Base-by-base conservation (phyloP, 106 monocot genomes). In the Platanthera zijinensis region DNA sequence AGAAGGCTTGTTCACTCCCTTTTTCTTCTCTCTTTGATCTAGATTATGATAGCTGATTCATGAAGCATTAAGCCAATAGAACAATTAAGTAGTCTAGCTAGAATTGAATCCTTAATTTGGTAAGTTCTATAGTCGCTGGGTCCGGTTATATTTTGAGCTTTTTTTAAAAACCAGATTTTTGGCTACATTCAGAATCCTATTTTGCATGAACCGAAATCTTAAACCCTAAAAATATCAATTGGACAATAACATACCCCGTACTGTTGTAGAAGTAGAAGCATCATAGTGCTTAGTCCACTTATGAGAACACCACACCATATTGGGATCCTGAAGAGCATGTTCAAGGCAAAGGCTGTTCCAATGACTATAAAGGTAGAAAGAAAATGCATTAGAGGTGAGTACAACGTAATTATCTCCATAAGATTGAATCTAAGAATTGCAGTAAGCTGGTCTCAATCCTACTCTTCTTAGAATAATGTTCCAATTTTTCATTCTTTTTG, bases 341-440 rank as follows among this genome's bases (percentile, higher is more conserved):
- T 90, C 81, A 93, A 78, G 72, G 96, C 96, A 90, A 96, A 96
- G 21, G 96, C 96, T 62, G 93, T 96, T 50, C 96, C 96, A 71
- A 96, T 96, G 21, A 96, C 96, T 96, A 84, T 54, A 82, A 79
- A 79, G 18, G 53, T 61, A 69, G 14, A 49, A 51, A 73, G 64
- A 74, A 17, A 32, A 68, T 21, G 45, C 48, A 54, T 70, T 48
- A 70, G 45, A 17, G 70, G 39, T 0, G 39, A 39, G 39, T 39
- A 39, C 39, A 39, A 48, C 48, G 14, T 48, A 48, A 69, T 69
- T 69, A 3, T 15, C 47, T 32, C 17, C 6, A 46, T 69, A 68
- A 69, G 47, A 64, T 25, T 28, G 64, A 5, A 39, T 39, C 3
- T 39, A 39, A 39, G 39, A 39, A 39, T 39, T 0, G 0, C 39